These are phyloP conservation scores for Tulasnella sp. DNA, from an alignment of 768 basidiomycete genomes.

Conservation along the genomic window DNA sequence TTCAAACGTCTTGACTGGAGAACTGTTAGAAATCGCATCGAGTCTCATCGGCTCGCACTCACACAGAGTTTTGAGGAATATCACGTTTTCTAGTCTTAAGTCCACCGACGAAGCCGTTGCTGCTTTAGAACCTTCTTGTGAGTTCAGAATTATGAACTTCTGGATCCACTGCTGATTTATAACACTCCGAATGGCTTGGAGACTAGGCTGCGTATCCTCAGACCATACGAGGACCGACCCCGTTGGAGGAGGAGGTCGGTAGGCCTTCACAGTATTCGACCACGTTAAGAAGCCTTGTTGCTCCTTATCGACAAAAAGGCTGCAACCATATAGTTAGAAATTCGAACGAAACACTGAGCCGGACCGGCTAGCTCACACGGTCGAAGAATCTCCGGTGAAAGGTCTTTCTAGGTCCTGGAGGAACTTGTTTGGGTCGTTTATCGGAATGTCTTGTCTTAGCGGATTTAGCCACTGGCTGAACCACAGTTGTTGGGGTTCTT, in stretches of 20 bases:
- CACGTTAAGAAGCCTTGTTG: constrained; percentile 76
- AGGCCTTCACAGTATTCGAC: constrained; percentile 61
- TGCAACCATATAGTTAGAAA: constrained; percentile 35
- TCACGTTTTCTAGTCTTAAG: constrained; percentile 52
- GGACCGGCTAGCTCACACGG: constrained; percentile 6
- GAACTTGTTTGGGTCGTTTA: constrained; percentile 53
- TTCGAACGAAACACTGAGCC: not conserved
- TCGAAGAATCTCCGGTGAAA: constrained; percentile 33
- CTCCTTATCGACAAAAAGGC: constrained; percentile 65
- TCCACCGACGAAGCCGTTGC: constrained; percentile 43
- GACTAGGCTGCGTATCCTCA: constrained; percentile 44
- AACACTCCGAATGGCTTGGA: constrained; percentile 52
- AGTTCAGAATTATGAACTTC: constrained; percentile 62
- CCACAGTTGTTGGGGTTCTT: constrained; percentile 63
- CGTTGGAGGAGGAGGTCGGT: constrained; percentile 44
- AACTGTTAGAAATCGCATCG: not conserved
- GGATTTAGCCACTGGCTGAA: constrained; percentile 68
- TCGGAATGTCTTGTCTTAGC: constrained; percentile 45
- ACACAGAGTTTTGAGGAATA: constrained; percentile 53
- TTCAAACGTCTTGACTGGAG: constrained; percentile 64
- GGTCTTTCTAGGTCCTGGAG: constrained; percentile 47
- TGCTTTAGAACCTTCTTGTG: constrained; percentile 66
- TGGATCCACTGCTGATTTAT: constrained; percentile 57
- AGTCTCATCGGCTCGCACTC: constrained; percentile 25
- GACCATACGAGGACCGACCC: constrained; percentile 53